A percentile compares a stretch with the other conserved stretches of the same genome.
Conservation (phyloP, 768 basidiomycete genomes). For the Leccinum arenicola region DNA sequence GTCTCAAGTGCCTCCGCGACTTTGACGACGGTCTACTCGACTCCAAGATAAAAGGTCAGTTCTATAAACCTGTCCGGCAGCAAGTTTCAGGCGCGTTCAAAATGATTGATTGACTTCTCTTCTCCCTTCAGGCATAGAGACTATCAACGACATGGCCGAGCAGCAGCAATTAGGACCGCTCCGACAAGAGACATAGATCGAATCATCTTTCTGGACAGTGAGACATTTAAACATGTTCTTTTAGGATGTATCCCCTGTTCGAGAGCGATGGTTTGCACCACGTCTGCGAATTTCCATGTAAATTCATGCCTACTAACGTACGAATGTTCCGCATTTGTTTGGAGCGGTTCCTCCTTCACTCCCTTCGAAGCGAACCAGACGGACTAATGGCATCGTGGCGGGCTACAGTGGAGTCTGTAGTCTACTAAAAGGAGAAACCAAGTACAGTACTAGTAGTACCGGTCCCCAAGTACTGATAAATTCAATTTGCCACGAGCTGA, state of each 20-base stretch:
- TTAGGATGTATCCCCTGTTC: constrained; percentile 3
- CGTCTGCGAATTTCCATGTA: constrained; percentile 7
- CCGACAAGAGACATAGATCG: constrained; percentile 57
- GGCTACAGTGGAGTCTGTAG: too few relatives aligned
- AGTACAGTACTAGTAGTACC: too few relatives aligned
- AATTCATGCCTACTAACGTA: constrained; percentile 15
- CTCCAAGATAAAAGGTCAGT: constrained; percentile 76
- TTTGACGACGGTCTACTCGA: constrained; percentile 76
- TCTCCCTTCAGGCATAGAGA: constrained; percentile 44
- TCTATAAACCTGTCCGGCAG: constrained; percentile 32
- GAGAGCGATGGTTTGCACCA: background rate
- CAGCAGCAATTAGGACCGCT: constrained; percentile 43
- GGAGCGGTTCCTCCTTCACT: constrained; percentile 5
- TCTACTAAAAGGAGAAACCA: too few relatives aligned
- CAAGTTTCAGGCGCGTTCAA: constrained; percentile 19
- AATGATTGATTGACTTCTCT: constrained; percentile 37
- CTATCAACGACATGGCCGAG: constrained; percentile 46
- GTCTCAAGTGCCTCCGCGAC: constrained; percentile 76
- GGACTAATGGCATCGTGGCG: too few relatives aligned
- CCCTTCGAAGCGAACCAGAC: too few relatives aligned
- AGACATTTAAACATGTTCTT: background rate
- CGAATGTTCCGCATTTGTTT: constrained; percentile 11
- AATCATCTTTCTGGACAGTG: too few relatives aligned
- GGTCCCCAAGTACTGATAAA: too few relatives aligned
- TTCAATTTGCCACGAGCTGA: too few relatives aligned